A percentile compares a stretch with the other conserved stretches of the same genome.
Evolutionary conservation across 805 yeast genomes (phyloP).

Genomic region (Wickerhamiella azyma): DNA sequence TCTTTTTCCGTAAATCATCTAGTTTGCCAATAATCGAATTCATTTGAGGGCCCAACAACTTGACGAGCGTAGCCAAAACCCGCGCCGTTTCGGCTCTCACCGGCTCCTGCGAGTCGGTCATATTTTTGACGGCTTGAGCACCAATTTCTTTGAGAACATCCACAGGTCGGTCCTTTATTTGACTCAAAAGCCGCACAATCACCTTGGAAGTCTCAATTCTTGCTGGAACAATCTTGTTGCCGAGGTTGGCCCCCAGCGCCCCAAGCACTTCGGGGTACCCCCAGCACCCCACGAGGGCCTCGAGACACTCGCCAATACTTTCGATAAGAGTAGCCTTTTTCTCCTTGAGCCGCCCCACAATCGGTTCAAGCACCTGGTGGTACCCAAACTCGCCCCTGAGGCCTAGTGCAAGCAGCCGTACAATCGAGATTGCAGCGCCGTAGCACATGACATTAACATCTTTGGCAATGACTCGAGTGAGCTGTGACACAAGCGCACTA

Average conservation of each 20-base stretch:
- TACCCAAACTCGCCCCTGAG: conserved; percentile 41
- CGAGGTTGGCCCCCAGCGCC: conserved; percentile 43
- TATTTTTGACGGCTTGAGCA: conserved; percentile 43
- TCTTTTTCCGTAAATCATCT: conserved; percentile 61
- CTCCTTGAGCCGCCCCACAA: conserved; percentile 77
- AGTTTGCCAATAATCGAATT: conserved; percentile 47
- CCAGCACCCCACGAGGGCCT: conserved; percentile 42
- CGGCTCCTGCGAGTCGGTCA: conserved; percentile 73
- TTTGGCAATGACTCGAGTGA: conserved; percentile 54
- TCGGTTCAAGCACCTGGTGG: conserved; percentile 39
- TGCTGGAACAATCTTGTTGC: conserved; percentile 72
- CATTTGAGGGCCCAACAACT: conserved; percentile 62
- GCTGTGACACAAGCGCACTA: conserved; percentile 41
- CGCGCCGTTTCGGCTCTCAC: conserved; percentile 68
- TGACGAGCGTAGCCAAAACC: conserved; percentile 68
- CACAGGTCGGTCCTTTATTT: conserved; percentile 37
- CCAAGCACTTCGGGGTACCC: conserved; percentile 45
- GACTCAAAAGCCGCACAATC: conserved; percentile 47
- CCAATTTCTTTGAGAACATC: conserved; percentile 45
- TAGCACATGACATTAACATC: conserved; percentile 88
- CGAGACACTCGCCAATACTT: conserved; percentile 52
- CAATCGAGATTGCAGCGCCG: conserved; percentile 56
- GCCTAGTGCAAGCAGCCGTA: conserved; percentile 51
- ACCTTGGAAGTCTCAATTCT: conserved; percentile 56
- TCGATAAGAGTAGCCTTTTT: conserved; percentile 68